Conservation (phyloP, 2,329 filamentous ascomycete genomes). For the Fusarium mundagurra region DNA sequence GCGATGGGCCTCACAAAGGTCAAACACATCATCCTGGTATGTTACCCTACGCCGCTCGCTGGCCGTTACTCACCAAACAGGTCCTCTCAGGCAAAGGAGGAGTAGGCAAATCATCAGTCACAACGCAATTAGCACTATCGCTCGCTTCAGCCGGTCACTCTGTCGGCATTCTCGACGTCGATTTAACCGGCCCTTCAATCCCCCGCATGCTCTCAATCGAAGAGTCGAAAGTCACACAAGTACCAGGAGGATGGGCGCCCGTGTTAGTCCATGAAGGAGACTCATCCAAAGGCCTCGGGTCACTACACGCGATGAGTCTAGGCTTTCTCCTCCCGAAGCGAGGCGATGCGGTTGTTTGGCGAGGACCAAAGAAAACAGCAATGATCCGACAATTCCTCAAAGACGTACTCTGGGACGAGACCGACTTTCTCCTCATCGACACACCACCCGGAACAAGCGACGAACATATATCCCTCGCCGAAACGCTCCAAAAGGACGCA, state of each 20-base stretch:
- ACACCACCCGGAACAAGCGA: slow-evolving; percentile 96
- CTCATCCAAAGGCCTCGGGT: slow-evolving; percentile 62
- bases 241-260: slow-evolving; percentile 91
- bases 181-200: slow-evolving; percentile 95
- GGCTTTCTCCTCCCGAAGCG: slow-evolving; percentile 87
- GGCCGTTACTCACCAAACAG: slow-evolving; percentile 47
- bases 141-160: slow-evolving; percentile 86
- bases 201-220: slow-evolving; percentile 94
- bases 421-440: slow-evolving; percentile 95
- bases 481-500: slow-evolving; percentile 77
- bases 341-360: slow-evolving; percentile 95
- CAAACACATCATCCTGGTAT: slow-evolving; percentile 80
- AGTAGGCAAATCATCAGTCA: slow-evolving; percentile 98
- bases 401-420: slow-evolving; percentile 86
- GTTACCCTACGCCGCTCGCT: slow-evolving; percentile 28
- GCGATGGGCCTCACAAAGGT: slow-evolving; percentile 62
- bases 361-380: slow-evolving; percentile 97
- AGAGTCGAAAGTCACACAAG: slow-evolving; percentile 87
- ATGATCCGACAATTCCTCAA: slow-evolving; percentile 98
- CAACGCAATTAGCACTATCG: slow-evolving; percentile 91
- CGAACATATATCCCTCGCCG: slow-evolving; percentile 94
- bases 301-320: slow-evolving; percentile 87
- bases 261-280: slow-evolving; percentile 80
- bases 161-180: slow-evolving; percentile 94
- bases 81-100: slow-evolving; percentile 96